Evolutionary conservation across 179 eudicot genomes (phyloP).

Genomic region (Sideroxylon spinosum): DNA sequence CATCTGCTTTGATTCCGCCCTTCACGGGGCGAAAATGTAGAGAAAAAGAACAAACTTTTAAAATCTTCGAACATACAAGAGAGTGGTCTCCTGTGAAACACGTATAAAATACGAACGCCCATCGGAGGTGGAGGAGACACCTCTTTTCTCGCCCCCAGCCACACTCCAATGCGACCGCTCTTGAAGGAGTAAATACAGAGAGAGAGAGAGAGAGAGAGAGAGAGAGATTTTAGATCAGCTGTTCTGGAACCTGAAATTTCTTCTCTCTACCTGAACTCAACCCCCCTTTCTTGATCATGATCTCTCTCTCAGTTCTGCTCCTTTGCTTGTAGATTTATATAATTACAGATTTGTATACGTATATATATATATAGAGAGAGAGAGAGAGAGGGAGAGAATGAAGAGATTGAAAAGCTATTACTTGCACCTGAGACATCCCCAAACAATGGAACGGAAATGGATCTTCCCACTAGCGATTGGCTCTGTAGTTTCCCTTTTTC

Average conservation of each 20-base stretch:
- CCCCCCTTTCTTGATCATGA: neutral
- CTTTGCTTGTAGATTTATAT: neutral
- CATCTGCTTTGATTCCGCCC: too few relatives aligned
- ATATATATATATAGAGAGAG: neutral
- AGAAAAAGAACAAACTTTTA: too few relatives aligned
- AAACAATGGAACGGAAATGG: constrained; percentile 51
- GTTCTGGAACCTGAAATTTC: neutral
- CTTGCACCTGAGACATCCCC: constrained; percentile 40
- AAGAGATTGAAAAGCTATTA: constrained; percentile 59
- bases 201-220: neutral
- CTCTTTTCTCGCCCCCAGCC: too few relatives aligned
- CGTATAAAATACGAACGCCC: too few relatives aligned
- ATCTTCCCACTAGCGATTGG: constrained; percentile 64
- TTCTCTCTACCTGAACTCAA: neutral
- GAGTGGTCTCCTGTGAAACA: too few relatives aligned
- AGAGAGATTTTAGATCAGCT: neutral
- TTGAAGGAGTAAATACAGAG: neutral
- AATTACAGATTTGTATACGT: too few relatives aligned
- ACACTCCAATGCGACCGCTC: too few relatives aligned
- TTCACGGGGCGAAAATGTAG: too few relatives aligned
- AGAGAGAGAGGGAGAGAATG: constrained; percentile 31
- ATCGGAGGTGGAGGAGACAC: too few relatives aligned
- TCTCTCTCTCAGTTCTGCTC: neutral
- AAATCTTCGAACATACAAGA: too few relatives aligned
- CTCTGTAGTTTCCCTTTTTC: constrained; percentile 50